These are phyloP conservation scores for Fomitopsis betulina DNA, from an alignment of 1,284 basidiomycete genomes.

Conservation along the genomic window DNA sequence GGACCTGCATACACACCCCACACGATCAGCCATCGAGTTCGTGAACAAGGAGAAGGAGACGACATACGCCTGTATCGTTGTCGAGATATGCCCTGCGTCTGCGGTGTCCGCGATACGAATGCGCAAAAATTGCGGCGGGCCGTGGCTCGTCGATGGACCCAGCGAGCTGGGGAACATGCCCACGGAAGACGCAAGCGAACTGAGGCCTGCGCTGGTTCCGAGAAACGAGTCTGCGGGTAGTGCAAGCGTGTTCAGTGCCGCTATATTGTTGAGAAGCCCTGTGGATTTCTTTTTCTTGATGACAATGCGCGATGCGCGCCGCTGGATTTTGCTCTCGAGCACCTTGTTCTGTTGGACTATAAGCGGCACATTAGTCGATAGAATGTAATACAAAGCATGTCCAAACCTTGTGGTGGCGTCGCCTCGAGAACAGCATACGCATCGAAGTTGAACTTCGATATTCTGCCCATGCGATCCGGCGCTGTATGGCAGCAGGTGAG, in stretches of 20 bases:
- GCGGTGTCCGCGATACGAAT: conserved; percentile 75
- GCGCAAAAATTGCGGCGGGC: conserved; percentile 76
- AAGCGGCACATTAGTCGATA: background rate
- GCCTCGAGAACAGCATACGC: conserved; percentile 86
- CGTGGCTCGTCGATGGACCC: conserved; percentile 62
- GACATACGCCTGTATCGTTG: conserved; percentile 84
- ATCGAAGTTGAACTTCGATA: conserved; percentile 87
- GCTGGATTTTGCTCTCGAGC: conserved; percentile 72
- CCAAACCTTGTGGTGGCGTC: conserved; percentile 70
- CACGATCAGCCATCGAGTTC: background rate
- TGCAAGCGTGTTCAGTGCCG: conserved; percentile 22
- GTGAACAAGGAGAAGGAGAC: background rate
- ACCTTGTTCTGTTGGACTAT: conserved; percentile 82
- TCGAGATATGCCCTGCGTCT: conserved; percentile 78
- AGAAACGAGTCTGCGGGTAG: conserved; percentile 24
- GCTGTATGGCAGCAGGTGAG: conserved; percentile 44
- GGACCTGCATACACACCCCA: conserved; percentile 43
- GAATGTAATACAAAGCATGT: background rate
- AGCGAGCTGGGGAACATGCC: conserved; percentile 56
- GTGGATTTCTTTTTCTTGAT: conserved; percentile 53
- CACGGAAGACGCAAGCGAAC: conserved; percentile 37
- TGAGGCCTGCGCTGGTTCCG: conserved; percentile 29
- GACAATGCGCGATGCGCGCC: conserved; percentile 68
- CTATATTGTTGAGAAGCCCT: conserved; percentile 20
- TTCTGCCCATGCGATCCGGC: conserved; percentile 82